phyloP scores from a whole-genome alignment of 805 yeast species.

The Priceomyces medius region DNA sequence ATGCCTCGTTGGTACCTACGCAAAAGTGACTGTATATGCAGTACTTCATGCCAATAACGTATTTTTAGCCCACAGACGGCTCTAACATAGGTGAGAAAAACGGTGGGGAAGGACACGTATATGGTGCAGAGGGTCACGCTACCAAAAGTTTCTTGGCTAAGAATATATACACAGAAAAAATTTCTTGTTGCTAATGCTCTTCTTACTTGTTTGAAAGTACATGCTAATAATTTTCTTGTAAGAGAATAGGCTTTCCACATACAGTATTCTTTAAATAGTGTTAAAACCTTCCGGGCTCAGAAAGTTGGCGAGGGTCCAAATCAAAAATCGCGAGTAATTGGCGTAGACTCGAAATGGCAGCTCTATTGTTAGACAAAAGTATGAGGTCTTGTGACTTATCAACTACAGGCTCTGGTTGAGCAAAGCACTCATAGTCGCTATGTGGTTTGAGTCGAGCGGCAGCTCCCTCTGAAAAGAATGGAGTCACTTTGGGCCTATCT shows the following conservation, averaged over 20 bases:
- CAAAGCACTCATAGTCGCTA: neutral
- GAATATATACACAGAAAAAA: too few relatives aligned
- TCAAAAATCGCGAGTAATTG: conserved; percentile 18
- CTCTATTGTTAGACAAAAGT: conserved; percentile 36
- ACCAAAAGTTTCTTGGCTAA: too few relatives aligned
- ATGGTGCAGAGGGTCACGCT: too few relatives aligned
- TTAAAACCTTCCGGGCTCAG: neutral
- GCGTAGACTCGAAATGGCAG: conserved; percentile 20
- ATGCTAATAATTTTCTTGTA: neutral
- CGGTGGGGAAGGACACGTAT: too few relatives aligned
- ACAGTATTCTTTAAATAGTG: neutral
- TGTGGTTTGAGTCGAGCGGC: conserved; percentile 2
- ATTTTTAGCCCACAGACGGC: too few relatives aligned
- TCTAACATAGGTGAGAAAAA: too few relatives aligned
- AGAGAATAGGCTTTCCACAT: neutral
- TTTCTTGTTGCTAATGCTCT: too few relatives aligned
- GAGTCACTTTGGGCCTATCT: conserved; percentile 38
- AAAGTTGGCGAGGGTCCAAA: neutral
- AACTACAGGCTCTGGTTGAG: neutral
- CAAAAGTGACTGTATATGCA: neutral
- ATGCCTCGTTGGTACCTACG: neutral
- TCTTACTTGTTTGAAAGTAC: too few relatives aligned
- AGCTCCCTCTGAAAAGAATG: conserved; percentile 11
- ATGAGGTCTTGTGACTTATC: conserved; percentile 14
- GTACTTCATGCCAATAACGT: too few relatives aligned